Percentiles rank a stretch among this genome's conserved stretches.
These are phyloP conservation scores for Rhododendron vialii DNA, from an alignment of 148 eudicot species.

Conservation along the genomic window DNA sequence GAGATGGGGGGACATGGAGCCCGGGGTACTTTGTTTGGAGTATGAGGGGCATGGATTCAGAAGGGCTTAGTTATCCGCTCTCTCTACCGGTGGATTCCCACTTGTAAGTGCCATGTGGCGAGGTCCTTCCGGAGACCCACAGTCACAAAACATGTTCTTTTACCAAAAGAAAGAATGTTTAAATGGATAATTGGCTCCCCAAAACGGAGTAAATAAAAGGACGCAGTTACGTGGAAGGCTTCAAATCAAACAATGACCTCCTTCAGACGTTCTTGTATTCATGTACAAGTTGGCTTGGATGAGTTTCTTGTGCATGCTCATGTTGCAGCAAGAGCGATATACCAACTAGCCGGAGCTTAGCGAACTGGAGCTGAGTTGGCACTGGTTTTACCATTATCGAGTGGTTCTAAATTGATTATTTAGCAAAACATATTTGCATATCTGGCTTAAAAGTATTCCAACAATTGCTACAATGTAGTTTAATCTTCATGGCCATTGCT, in stretches of 20 bases:
- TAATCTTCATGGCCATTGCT: not conserved
- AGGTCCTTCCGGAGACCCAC: not conserved
- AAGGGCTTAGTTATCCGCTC: not conserved
- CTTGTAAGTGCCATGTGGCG: not conserved
- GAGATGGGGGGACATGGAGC: not conserved
- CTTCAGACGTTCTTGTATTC: not conserved
- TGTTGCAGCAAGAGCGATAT: not conserved
- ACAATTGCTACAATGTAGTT: not conserved
- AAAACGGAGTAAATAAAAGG: not conserved
- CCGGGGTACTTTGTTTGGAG: not conserved
- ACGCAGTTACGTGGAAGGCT: not conserved
- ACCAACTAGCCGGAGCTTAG: not conserved
- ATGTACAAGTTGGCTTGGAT: not conserved
- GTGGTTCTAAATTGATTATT: not conserved
- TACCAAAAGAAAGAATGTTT: not conserved
- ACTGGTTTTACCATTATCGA: not conserved
- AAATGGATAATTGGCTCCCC: not conserved
- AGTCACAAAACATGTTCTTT: not conserved
- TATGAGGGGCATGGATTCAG: not conserved
- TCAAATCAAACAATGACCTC: not conserved
- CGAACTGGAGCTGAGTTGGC: not conserved
- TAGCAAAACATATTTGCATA: not conserved
- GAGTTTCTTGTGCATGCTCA: not conserved
- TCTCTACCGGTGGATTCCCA: not conserved
- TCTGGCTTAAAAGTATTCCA: not conserved